A percentile compares a stretch with the other conserved stretches of the same genome.
Conservation (phyloP, 208 protist genomes). For the Vickermania ingenoplastis region DNA sequence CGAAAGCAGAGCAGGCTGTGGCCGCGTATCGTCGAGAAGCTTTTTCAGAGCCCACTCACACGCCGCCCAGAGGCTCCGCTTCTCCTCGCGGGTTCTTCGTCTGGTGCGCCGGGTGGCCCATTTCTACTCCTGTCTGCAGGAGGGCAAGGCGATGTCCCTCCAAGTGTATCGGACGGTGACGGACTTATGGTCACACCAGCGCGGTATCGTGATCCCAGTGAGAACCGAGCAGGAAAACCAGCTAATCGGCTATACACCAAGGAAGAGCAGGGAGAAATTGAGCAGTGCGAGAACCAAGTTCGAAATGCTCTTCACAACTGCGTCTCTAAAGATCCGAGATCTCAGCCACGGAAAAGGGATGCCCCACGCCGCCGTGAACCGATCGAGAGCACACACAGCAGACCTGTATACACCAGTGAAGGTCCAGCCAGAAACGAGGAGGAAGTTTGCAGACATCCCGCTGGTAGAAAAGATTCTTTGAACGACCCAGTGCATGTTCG, state of each 20-base stretch:
- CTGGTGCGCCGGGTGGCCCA: slow-evolving; percentile 12
- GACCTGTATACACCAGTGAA: not conserved
- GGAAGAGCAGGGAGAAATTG: slow-evolving; percentile 42
- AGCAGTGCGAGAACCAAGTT: slow-evolving; percentile 46
- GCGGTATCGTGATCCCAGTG: not conserved
- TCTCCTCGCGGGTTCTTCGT: slow-evolving; percentile 29
- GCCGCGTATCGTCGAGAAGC: slow-evolving; percentile 31
- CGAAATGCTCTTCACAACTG: slow-evolving; percentile 25
- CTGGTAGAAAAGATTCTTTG: no score
- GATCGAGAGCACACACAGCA: not conserved
- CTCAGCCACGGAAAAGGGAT: no score
- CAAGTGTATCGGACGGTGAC: not conserved
- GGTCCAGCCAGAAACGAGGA: not conserved
- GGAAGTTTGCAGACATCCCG: not conserved
- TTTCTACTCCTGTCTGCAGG: slow-evolving; percentile 26
- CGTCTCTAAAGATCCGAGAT: slow-evolving; percentile 18
- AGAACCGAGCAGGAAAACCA: slow-evolving; percentile 20
- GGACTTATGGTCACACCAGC: not conserved
- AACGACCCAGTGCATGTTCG: not conserved
- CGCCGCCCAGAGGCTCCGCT: slow-evolving; percentile 22
- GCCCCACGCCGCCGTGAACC: slow-evolving; percentile 2
- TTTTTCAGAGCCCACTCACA: slow-evolving; percentile 17
- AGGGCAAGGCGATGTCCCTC: slow-evolving; percentile 10
- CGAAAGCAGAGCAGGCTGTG: slow-evolving; percentile 32
- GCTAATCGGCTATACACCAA: slow-evolving; percentile 33